Evolutionary conservation across 2,329 filamentous ascomycete genomes (phyloP).

Genomic region (Penicillium sp.): DNA sequence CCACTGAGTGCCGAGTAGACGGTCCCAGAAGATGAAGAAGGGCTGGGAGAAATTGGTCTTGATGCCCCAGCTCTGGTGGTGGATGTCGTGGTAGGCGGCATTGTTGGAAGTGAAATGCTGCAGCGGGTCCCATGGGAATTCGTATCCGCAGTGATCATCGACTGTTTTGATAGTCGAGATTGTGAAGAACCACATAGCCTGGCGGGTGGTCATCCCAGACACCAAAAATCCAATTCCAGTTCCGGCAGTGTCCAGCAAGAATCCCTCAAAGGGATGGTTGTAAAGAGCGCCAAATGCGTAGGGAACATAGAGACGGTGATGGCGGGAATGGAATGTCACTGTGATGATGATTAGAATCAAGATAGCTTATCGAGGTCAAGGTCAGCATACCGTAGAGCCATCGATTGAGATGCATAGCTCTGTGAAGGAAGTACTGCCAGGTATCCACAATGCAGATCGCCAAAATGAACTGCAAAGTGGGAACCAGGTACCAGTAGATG

Average conservation of each 20-base stretch:
- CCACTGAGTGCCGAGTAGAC: constrained; percentile 79
- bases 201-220: constrained; percentile 78
- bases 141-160: constrained; percentile 95
- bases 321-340: constrained; percentile 90
- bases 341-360: constrained; percentile 12
- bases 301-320: constrained; percentile 95
- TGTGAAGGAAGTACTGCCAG: constrained; percentile 98
- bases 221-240: constrained; percentile 81
- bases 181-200: constrained; percentile 87
- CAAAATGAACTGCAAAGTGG: constrained; percentile 72
- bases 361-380: neutral
- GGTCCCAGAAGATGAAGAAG: constrained; percentile 93
- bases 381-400: constrained; percentile 83
- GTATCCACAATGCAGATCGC: constrained; percentile 82
- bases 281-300: constrained; percentile 97
- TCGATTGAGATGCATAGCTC: constrained; percentile 95
- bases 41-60: constrained; percentile 62
- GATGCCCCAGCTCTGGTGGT: constrained; percentile 99
- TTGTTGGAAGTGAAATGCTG: constrained; percentile 94
- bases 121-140: constrained; percentile 91
- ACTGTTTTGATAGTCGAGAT: constrained; percentile 93
- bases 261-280: constrained; percentile 93
- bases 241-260: constrained; percentile 87
- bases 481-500: constrained; percentile 78
- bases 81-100: constrained; percentile 94